These are phyloP conservation scores for Monoraphidium neglectum DNA, from an alignment of 139 green algal species.

Conservation along the genomic window DNA sequence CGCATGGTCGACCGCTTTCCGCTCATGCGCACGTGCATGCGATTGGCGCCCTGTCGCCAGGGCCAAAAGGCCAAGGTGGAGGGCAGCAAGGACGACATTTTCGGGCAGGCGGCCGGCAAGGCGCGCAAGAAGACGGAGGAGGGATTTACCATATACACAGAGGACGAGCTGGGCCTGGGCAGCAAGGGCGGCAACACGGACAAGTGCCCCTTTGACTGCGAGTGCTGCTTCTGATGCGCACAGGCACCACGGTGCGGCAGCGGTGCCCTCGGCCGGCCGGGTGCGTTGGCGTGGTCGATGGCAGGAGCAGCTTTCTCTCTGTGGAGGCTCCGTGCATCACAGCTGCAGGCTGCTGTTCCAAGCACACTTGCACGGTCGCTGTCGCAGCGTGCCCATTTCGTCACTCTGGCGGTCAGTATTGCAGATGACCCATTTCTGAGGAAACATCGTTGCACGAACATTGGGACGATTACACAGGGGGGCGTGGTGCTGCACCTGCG, in stretches of 20 bases:
- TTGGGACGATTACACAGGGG: too few relatives aligned
- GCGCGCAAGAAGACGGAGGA: conserved; percentile 77
- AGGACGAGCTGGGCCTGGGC: conserved; percentile 74
- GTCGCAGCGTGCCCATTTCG: too few relatives aligned
- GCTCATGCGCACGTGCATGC: background rate
- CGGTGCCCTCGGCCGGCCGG: background rate
- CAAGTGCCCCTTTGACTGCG: conserved; percentile 86
- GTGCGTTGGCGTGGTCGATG: too few relatives aligned
- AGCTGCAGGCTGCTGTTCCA: too few relatives aligned
- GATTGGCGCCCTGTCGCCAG: too few relatives aligned
- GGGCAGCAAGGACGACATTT: conserved; percentile 79
- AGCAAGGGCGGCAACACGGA: conserved; percentile 67
- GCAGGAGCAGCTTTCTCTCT: too few relatives aligned
- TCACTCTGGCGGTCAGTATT: too few relatives aligned
- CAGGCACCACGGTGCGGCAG: background rate
- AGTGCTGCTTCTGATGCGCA: conserved; percentile 84
- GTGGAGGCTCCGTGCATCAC: too few relatives aligned
- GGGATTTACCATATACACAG: conserved; percentile 78
- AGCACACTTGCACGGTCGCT: too few relatives aligned
- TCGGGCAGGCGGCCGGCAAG: conserved; percentile 49
- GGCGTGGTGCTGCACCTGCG: too few relatives aligned
- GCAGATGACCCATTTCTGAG: too few relatives aligned
- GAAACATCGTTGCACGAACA: too few relatives aligned
- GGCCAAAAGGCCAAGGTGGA: conserved; percentile 40
- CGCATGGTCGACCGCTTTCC: background rate